These are phyloP conservation scores for Pleurotus cornucopiae DNA, from an alignment of 768 basidiomycete species.

Conservation along the genomic window DNA sequence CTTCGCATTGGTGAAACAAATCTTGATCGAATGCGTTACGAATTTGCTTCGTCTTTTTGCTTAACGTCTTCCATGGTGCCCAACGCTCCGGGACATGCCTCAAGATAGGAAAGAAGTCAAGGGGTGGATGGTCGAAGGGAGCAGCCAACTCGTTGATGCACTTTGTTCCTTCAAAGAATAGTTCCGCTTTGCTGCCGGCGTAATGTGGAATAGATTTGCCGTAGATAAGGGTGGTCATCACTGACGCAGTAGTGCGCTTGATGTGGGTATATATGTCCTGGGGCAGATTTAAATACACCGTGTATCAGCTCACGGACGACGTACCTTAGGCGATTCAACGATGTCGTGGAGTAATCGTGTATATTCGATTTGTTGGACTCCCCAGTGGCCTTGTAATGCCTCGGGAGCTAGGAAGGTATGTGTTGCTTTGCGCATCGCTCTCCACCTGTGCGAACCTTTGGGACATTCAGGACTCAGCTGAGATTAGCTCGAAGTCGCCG, in stretches of 20 bases:
- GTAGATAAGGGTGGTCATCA: constrained; percentile 11
- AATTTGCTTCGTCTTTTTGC: neutral
- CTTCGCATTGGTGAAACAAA: neutral
- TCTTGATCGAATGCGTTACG: constrained; percentile 2
- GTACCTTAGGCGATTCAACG: constrained; percentile 21
- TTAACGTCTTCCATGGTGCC: constrained; percentile 14
- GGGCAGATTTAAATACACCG: neutral
- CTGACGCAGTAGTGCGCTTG: constrained; percentile 9
- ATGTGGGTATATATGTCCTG: constrained; percentile 8
- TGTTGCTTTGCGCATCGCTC: constrained; percentile 12
- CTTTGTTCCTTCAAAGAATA: constrained; percentile 6
- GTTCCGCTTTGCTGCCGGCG: constrained; percentile 3
- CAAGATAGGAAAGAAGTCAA: constrained; percentile 13
- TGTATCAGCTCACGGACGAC: neutral
- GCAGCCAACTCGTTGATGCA: neutral
- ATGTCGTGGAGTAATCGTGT: constrained; percentile 25
- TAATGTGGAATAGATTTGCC: constrained; percentile 10
- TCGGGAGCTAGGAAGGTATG: constrained; percentile 16
- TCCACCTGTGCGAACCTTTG: constrained; percentile 2
- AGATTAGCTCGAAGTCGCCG: too few relatives aligned
- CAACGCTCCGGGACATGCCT: constrained; percentile 15
- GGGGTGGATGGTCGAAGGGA: constrained; percentile 10
- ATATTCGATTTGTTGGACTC: constrained; percentile 21
- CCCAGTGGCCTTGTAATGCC: constrained; percentile 14
- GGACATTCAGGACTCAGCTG: too few relatives aligned